Base-by-base conservation (phyloP, 2,329 filamentous ascomycete species). In the Dothideomycetes sp. region DNA sequence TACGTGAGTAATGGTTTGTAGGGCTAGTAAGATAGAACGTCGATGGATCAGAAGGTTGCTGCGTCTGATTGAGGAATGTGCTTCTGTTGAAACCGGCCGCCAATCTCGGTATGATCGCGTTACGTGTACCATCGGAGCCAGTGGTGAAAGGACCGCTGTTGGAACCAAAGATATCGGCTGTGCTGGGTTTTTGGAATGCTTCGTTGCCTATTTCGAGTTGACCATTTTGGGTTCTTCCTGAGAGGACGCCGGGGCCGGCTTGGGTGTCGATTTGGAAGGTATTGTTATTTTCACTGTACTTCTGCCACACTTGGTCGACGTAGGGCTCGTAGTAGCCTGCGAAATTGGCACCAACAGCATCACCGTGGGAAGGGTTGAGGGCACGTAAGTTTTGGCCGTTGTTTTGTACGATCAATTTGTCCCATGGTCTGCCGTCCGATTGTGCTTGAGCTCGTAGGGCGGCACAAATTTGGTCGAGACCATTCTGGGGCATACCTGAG, bases 81-180 rank as follows among this genome's bases (percentile, higher is more conserved):
- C 74, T 78, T 15, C 85, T 72, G 58, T 88, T 85, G 49, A 91
- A 75, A 0, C 81, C 83, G 2, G 85, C 84, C 0, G 81, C 76
- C 8, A 93, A 64, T n/a, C 85, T 73, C 1, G 85, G 82, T 3
- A 80, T 80, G 42, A 88, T 73, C 27, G 80, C 80, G 45, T 69
- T 69, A 20, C 67, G 58, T n/a, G 58, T 61, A 3, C 55, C 51
- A 10, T 61, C 62, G 1, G 57, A 49, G 37, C 73, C 54, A 27
- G 65, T 54, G 43, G 67, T 65, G 51, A 82, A 82, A 0, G 78
- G 76, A 0, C 78, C 78, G 6, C 70, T 76, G 53, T 74, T 80
- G 60, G 79, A 84, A 20, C 72, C 73, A 47, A 84, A 73, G 44
- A 86, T 79, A 56, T 85, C 81, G 9, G 64, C 64, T 1, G 75